phyloP scores from a whole-genome alignment of 148 eudicot genomes.

The Simmondsia chinensis region DNA sequence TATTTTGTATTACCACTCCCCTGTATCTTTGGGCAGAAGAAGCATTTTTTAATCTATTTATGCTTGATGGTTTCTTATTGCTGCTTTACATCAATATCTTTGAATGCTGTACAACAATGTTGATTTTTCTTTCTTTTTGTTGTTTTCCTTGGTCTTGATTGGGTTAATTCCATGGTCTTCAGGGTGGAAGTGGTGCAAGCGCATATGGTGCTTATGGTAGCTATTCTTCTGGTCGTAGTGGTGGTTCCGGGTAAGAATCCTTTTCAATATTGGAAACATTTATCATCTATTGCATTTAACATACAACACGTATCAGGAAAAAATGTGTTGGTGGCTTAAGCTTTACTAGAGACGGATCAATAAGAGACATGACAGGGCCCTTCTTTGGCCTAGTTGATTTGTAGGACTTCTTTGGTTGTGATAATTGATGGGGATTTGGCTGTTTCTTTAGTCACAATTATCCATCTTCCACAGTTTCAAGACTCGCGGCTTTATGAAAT shows the following conservation, averaged over 20 bases:
- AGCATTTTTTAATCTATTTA: background rate
- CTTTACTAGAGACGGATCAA: too few species aligned
- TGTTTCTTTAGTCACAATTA: too few species aligned
- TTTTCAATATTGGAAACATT: background rate
- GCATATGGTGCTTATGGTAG: slow-evolving; percentile 80
- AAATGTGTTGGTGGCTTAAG: too few species aligned
- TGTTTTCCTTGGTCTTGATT: background rate
- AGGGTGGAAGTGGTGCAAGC: slow-evolving; percentile 52
- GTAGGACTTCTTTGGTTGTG: too few species aligned
- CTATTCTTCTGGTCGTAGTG: slow-evolving; percentile 72
- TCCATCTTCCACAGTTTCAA: too few species aligned
- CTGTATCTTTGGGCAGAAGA: background rate
- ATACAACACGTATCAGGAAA: too few species aligned
- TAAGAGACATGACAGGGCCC: too few species aligned
- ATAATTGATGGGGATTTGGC: too few species aligned
- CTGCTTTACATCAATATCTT: too few species aligned
- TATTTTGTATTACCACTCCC: slow-evolving; percentile 10
- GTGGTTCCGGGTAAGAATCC: slow-evolving; percentile 62
- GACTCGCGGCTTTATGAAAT: too few species aligned
- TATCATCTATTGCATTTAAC: background rate
- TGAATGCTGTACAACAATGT: background rate
- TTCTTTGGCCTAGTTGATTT: too few species aligned
- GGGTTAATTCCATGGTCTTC: slow-evolving; percentile 7
- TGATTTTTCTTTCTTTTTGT: background rate
- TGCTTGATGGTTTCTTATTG: background rate